Evolutionary conservation across 352 stramenopile species (phyloP).

Genomic region (Globisporangium lucens): DNA sequence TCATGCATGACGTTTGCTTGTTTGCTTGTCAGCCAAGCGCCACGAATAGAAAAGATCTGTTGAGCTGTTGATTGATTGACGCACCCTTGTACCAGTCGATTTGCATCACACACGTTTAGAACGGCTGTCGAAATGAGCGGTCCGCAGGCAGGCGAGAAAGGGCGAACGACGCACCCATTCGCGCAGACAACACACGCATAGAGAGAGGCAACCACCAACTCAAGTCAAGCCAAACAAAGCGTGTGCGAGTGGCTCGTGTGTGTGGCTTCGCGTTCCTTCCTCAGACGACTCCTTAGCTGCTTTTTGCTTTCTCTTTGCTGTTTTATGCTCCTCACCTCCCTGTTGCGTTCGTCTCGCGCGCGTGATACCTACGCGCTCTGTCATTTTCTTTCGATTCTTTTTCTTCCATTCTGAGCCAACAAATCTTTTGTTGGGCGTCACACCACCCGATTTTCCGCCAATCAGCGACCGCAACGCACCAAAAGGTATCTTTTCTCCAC

Average conservation of each 20-base stretch:
- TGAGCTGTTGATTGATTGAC: neutral
- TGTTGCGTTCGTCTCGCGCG: neutral
- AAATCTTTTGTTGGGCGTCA: conserved; percentile 16
- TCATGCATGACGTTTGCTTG: neutral
- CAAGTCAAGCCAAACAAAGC: neutral
- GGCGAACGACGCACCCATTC: neutral
- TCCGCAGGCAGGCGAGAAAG: neutral
- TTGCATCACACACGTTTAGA: too few species aligned
- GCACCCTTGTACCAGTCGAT: too few species aligned
- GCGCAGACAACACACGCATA: neutral
- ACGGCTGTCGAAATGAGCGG: neutral
- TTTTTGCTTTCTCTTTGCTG: neutral
- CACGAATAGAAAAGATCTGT: neutral
- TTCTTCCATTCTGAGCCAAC: conserved; percentile 8
- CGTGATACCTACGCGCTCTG: conserved; percentile 1
- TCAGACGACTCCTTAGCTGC: neutral
- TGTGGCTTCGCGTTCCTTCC: conserved; percentile 9
- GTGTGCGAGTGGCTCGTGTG: neutral
- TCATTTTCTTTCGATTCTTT: conserved; percentile 28
- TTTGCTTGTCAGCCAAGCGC: neutral
- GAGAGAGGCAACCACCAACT: neutral
- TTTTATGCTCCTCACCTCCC: too few species aligned
- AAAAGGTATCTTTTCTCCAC: conserved; percentile 23
- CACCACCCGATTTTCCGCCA: conserved; percentile 26
- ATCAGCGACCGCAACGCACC: conserved; percentile 13